Conservation (phyloP, 768 basidiomycete species). For the Termitomyces sp. region DNA sequence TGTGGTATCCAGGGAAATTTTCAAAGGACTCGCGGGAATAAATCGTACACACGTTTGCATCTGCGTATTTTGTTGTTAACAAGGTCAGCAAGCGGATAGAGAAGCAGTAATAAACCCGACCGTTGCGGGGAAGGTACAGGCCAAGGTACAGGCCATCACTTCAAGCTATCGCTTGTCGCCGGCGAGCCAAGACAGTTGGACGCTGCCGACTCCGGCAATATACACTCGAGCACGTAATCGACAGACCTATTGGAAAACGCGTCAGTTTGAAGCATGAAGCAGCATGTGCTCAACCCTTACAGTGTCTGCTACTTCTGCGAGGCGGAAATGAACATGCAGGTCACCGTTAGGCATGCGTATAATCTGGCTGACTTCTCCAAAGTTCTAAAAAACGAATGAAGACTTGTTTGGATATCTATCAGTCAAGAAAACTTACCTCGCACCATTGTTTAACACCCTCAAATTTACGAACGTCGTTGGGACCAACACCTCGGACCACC, state of each 20-base stretch:
- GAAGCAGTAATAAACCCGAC: background rate
- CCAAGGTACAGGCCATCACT: background rate
- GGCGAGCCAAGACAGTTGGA: slow-evolving; percentile 68
- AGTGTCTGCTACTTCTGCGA: slow-evolving; percentile 75
- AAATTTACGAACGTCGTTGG: slow-evolving; percentile 54
- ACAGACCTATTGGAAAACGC: slow-evolving; percentile 49
- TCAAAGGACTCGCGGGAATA: slow-evolving; percentile 3
- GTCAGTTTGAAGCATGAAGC: background rate
- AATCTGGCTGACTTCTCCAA: slow-evolving; percentile 73
- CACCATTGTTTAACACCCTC: slow-evolving; percentile 73
- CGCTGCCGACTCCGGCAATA: slow-evolving; percentile 73
- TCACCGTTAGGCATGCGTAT: slow-evolving; percentile 72
- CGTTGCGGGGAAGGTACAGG: slow-evolving; percentile 2
- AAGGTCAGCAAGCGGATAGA: background rate
- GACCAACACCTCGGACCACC: slow-evolving; percentile 62
- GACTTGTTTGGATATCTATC: background rate
- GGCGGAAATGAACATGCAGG: slow-evolving; percentile 69
- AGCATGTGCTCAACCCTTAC: slow-evolving; percentile 32
- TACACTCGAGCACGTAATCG: slow-evolving; percentile 71
- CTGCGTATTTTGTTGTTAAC: background rate
- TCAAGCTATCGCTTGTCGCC: slow-evolving; percentile 38
- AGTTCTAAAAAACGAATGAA: slow-evolving; percentile 37
- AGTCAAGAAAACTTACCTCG: slow-evolving; percentile 40
- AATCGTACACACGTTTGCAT: slow-evolving; percentile 9
- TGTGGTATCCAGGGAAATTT: slow-evolving; percentile 4